Evolutionary conservation across 2,329 filamentous ascomycete genomes (phyloP), one percentile per base, ranked within the genome.

Genomic region (Pochonia chlamydosporia): DNA sequence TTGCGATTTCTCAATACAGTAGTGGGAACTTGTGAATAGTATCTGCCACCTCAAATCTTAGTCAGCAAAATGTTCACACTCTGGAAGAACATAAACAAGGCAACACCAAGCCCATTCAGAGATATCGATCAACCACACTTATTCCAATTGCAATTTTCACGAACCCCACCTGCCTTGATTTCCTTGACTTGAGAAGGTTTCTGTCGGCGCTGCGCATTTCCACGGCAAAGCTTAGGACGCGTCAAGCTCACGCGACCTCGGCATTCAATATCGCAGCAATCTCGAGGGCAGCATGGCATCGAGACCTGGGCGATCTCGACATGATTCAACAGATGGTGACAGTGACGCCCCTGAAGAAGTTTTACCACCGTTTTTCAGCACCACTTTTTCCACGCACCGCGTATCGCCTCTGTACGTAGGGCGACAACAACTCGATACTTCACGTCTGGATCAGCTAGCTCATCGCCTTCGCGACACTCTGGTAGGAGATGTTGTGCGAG

Each of bases 401-500:
- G 70, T 73, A 3, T 81, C 78, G 0, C 76, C 78, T 1, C 64
- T 82, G 1, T 72, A 74, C 56, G 49, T 77, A 20, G 76, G 75
- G 21, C 45, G 61, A 3, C 61, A 70, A 3, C 55, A 56, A 13
- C 63, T 80, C 1, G 64, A 63, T 0, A 40, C 59, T 0, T 36
- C 57, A 0, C 67, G 71, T 3, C 66, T 82, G 3, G 59, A 66
- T 13, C 47, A 59, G 0, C 64, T 81, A 1, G 70, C 74, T 1
- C 68, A 68, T 7, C 68, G 73, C 2, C 61, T 82, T 2, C 73
- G 78, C 33, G 78, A 82, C 41, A 67, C 67, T 1, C 68, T 82
- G 0, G 76, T 80, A 0, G 78, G 78, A 14, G 78, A 82, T 53
- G 73, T 79, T 2, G 75, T 82, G n/a, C 74, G 79, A 47, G 79